phyloP scores from a whole-genome alignment of 305 asterid genomes.

The Withania somnifera region DNA sequence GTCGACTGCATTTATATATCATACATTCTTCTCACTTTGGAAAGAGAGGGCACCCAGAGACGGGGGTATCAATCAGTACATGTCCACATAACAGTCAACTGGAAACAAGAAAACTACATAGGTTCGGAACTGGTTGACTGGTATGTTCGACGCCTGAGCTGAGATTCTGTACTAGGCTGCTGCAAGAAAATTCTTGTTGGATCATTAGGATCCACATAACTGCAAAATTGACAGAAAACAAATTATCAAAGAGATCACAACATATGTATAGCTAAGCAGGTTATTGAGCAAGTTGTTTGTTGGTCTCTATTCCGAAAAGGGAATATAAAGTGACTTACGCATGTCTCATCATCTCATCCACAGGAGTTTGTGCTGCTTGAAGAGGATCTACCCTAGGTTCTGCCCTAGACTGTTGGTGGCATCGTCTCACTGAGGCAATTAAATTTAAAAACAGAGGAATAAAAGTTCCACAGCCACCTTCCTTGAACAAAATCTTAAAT shows the following conservation, averaged over 20 bases:
- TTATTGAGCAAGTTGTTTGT: not conserved
- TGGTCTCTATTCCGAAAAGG: not conserved
- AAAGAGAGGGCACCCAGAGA: not conserved
- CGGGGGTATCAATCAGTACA: not conserved
- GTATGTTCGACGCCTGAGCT: not conserved
- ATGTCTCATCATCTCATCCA: constrained; percentile 97
- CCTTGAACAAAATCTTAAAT: constrained; percentile 91
- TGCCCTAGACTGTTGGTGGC: constrained; percentile 41
- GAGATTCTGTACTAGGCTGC: constrained; percentile 42
- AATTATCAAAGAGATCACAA: not conserved
- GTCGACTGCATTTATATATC: not conserved
- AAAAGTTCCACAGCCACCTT: constrained; percentile 99
- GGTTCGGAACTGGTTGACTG: not conserved
- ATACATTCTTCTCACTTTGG: not conserved
- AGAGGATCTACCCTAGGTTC: constrained; percentile 72
- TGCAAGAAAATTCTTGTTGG: constrained; percentile 91
- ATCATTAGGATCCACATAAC: constrained; percentile 93
- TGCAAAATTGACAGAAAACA: constrained; percentile 20
- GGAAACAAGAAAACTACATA: not conserved
- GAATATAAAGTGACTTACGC: constrained; percentile 39
- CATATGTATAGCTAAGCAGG: not conserved
- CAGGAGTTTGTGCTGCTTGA: constrained; percentile 92
- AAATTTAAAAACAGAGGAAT: constrained; percentile 81
- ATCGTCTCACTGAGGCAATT: constrained; percentile 62
- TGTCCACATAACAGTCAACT: not conserved